Evolutionary conservation across 1,139 yeast species (phyloP).

Genomic region (Yamadazyma jaroonii): DNA sequence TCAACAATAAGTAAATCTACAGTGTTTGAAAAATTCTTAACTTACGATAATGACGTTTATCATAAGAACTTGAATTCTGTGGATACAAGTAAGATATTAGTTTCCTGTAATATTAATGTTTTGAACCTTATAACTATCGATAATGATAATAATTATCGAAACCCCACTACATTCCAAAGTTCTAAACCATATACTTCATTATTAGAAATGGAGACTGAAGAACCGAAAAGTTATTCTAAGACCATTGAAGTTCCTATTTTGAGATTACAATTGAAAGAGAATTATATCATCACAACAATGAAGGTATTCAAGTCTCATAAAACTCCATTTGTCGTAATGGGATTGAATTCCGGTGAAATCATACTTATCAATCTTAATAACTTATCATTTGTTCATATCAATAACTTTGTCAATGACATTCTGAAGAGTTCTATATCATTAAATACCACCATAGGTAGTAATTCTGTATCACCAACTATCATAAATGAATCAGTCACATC

Average conservation of each 20-base stretch:
- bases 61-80: constrained; percentile 16
- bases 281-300: constrained; percentile 28
- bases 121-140: constrained; percentile 36
- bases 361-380: constrained; percentile 27
- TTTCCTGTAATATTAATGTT: constrained; percentile 36
- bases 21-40: constrained; percentile 15
- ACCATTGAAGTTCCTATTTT: constrained; percentile 33
- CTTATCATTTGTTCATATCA: constrained; percentile 27
- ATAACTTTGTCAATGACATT: constrained; percentile 16
- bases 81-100: constrained; percentile 19
- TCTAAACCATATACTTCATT: constrained; percentile 24
- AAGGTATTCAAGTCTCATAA: constrained; percentile 24
- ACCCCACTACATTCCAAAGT: constrained; percentile 20
- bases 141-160: constrained; percentile 19
- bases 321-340: constrained; percentile 28
- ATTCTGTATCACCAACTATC: constrained; percentile 13
- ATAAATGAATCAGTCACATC: constrained; percentile 27
- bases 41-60: constrained; percentile 25
- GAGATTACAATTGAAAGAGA: constrained; percentile 27
- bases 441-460: constrained; percentile 10
- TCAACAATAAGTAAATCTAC: constrained; percentile 2
- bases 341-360: constrained; percentile 37
- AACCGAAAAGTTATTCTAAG: constrained; percentile 16
- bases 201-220: constrained; percentile 6
- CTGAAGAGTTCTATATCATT: constrained; percentile 10